Conservation (phyloP, 345 rosid species). For the Camelina laxa region DNA sequence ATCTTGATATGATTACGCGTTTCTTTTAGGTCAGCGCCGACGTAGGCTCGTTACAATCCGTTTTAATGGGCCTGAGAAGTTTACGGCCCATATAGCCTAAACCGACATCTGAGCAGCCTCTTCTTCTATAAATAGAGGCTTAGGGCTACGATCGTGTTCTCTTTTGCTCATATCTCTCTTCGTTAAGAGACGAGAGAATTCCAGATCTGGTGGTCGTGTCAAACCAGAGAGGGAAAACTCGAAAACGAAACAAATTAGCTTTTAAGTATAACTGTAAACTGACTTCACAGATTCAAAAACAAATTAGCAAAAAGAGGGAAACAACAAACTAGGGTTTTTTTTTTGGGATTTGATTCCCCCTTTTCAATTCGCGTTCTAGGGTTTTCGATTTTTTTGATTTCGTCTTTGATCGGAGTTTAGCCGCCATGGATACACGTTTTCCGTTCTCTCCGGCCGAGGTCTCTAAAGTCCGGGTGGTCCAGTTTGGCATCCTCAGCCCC, state of each 20-base stretch:
- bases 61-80: conserved; percentile 5
- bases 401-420: conserved; percentile 39
- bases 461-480: conserved; percentile 85
- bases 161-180: conserved; percentile 26
- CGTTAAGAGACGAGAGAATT: conserved; percentile 28
- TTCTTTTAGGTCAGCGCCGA: conserved; percentile 1
- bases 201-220: conserved; percentile 41
- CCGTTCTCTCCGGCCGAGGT: conserved; percentile 96
- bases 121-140: conserved; percentile 43
- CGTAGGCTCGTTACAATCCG: not conserved
- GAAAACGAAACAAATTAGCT: conserved; percentile 6
- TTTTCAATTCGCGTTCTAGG: conserved; percentile 24
- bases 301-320: conserved; percentile 33
- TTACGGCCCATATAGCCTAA: conserved; percentile 15
- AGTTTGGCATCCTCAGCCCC: conserved; percentile 95
- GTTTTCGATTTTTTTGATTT: conserved; percentile 31
- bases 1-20: not conserved
- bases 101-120: conserved; percentile 13
- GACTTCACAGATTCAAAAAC: conserved; percentile 29
- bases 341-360: not conserved
- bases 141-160: not conserved
- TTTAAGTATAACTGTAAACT: conserved; percentile 34
- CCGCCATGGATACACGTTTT: conserved; percentile 68
- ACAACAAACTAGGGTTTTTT: not conserved
- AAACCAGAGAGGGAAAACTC: conserved; percentile 1